Percentiles rank a stretch among this genome's conserved stretches.
phyloP scores from a whole-genome alignment of 306 rosid genomes.

The Castanea sativa region DNA sequence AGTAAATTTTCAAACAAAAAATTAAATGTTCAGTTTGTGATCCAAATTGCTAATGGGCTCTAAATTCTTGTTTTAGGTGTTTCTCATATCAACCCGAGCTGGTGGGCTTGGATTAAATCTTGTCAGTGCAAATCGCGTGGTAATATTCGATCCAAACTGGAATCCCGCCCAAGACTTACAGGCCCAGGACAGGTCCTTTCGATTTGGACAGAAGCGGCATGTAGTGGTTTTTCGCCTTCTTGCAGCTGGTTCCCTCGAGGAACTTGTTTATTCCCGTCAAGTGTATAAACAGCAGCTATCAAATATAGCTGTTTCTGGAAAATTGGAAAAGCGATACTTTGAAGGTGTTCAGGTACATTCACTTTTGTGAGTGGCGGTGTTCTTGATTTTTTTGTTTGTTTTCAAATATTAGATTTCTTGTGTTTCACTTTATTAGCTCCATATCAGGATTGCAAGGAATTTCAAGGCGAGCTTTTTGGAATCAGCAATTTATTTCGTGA shows the following conservation, averaged over 20 bases:
- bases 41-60: constrained; percentile 13
- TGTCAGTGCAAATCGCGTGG: constrained; percentile 95
- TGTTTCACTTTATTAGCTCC: not conserved
- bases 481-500: constrained; percentile 87
- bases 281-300: constrained; percentile 95
- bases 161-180: constrained; percentile 97
- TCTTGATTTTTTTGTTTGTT: not conserved
- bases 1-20: constrained; percentile 35
- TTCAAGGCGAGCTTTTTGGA: constrained; percentile 94
- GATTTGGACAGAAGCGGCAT: constrained; percentile 91
- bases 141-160: constrained; percentile 97
- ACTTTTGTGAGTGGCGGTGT: not conserved
- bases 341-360: constrained; percentile 90
- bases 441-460: constrained; percentile 85
- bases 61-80: constrained; percentile 57
- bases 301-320: constrained; percentile 89
- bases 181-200: constrained; percentile 96
- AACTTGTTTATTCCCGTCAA: constrained; percentile 91
- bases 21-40: constrained; percentile 9
- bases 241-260: constrained; percentile 93
- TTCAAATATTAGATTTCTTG: constrained; percentile 8
- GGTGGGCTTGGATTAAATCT: constrained; percentile 98
- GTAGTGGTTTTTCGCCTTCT: constrained; percentile 89
- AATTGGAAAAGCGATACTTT: constrained; percentile 89
- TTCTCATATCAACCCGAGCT: constrained; percentile 92